These are phyloP conservation scores for Fraxinus baroniana DNA, from an alignment of 305 asterid genomes.

Conservation along the genomic window DNA sequence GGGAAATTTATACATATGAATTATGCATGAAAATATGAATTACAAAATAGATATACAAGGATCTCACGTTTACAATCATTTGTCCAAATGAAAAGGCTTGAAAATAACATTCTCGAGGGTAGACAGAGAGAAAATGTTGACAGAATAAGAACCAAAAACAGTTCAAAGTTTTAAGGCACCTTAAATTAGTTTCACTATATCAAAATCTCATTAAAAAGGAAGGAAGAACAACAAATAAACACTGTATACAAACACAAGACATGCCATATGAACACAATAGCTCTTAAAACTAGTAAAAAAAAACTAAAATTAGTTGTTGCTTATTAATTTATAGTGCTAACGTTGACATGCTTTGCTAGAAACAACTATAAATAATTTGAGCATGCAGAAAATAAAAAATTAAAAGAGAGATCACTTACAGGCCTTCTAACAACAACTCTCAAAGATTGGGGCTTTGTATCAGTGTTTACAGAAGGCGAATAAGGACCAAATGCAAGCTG, in stretches of 20 bases:
- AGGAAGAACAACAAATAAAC: not conserved
- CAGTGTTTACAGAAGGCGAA: conserved; percentile 34
- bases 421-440: conserved; percentile 76
- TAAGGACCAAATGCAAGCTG: conserved; percentile 68
- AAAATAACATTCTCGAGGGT: not conserved
- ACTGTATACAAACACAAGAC: not conserved
- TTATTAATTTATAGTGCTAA: not conserved
- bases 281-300: not conserved
- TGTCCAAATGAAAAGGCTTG: not conserved
- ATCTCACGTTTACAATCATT: not conserved
- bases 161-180: not conserved
- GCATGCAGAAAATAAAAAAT: not conserved
- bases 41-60: not conserved
- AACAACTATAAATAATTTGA: not conserved
- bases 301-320: not conserved
- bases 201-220: not conserved
- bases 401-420: conserved; percentile 43
- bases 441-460: conserved; percentile 56
- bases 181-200: not conserved
- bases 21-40: not conserved
- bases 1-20: not conserved
- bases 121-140: not conserved
- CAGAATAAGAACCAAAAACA: not conserved
- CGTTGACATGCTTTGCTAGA: not conserved
- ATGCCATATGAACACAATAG: not conserved